Conservation (phyloP, 2,329 filamentous ascomycete genomes). For the Colletotrichum camelliae region DNA sequence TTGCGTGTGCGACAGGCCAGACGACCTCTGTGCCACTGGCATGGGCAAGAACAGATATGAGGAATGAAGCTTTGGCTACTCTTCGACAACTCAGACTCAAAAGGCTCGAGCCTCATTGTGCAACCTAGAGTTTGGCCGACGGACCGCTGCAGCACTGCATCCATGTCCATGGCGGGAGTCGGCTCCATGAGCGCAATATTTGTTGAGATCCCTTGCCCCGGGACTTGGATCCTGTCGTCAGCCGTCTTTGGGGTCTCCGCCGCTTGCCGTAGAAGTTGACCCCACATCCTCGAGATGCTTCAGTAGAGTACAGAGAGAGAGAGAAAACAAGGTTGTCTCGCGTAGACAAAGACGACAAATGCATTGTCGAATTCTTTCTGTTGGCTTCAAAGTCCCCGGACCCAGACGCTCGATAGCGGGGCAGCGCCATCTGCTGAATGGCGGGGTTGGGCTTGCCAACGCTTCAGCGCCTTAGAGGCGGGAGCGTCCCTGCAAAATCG, state of each 20-base stretch:
- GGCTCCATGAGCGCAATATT: not conserved
- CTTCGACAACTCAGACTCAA: not conserved
- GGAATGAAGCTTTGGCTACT: no score
- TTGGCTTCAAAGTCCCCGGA: not conserved
- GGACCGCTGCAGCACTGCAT: not conserved
- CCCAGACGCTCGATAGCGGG: not conserved
- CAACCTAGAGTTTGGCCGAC: not conserved
- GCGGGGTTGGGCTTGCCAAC: constrained; percentile 14
- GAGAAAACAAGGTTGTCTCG: not conserved
- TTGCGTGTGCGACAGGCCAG: no score
- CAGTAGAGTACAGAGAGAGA: not conserved
- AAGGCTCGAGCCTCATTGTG: not conserved
- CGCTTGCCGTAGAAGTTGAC: no score
- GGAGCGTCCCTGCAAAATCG: not conserved
- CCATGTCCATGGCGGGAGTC: not conserved
- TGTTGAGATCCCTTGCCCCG: not conserved
- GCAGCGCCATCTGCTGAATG: not conserved
- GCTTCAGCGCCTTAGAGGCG: constrained; percentile 3
- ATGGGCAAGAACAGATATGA: no score
- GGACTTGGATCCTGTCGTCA: not conserved
- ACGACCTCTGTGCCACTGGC: no score
- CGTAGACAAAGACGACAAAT: not conserved
- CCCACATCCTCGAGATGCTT: no score
- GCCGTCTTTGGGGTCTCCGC: no score
- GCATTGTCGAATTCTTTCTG: not conserved